Evolutionary conservation across 1,284 basidiomycete genomes (phyloP).

Genomic region (Heterobasidion occidentale): DNA sequence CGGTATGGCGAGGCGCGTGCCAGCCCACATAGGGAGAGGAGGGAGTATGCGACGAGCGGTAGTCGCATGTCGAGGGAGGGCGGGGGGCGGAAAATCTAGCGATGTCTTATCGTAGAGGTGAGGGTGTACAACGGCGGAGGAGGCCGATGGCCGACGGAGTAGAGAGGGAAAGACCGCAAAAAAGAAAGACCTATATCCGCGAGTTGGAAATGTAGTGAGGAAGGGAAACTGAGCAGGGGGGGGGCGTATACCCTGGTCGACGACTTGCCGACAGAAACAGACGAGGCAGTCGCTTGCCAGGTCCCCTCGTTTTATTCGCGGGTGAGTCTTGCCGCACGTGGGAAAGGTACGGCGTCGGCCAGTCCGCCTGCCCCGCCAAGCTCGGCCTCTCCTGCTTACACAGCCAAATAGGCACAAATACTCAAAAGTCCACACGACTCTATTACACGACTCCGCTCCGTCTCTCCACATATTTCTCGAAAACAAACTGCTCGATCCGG

Average conservation of each 20-base stretch:
- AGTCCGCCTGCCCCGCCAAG: not conserved
- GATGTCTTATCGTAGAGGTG: not conserved
- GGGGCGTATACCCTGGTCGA: not conserved
- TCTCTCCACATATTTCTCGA: too few species aligned
- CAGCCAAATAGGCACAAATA: too few species aligned
- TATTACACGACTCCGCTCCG: too few species aligned
- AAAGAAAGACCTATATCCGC: not conserved
- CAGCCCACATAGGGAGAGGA: conserved; percentile 21
- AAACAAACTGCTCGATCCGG: too few species aligned
- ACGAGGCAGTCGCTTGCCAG: not conserved
- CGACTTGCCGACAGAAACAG: not conserved
- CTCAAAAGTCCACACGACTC: too few species aligned
- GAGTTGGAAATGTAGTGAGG: not conserved
- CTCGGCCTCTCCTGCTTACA: not conserved
- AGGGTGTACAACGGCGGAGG: not conserved
- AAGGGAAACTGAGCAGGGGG: not conserved
- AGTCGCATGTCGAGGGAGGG: conserved; percentile 15
- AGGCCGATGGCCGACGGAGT: not conserved
- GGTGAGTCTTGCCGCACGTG: not conserved
- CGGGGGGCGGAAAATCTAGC: not conserved
- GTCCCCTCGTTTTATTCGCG: not conserved
- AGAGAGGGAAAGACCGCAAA: conserved; percentile 3
- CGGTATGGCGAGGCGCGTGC: conserved; percentile 59
- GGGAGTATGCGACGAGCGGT: conserved; percentile 6
- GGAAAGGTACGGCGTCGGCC: not conserved